Percentiles rank a stretch among this genome's conserved stretches.
Evolutionary conservation across 257 asterid species (phyloP).

Genomic region (Parsonsia alboflavescens): DNA sequence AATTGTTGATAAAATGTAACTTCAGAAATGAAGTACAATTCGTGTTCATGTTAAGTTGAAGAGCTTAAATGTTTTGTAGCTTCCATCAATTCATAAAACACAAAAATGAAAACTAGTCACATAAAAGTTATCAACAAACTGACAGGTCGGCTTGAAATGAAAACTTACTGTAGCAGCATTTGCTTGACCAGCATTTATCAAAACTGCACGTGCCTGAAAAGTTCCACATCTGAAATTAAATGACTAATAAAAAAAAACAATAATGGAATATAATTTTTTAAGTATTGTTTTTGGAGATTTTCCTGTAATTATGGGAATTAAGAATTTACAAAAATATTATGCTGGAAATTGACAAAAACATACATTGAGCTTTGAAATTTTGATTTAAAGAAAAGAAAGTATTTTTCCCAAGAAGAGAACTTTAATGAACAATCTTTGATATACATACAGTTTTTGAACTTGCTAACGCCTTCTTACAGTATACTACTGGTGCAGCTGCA

Average conservation of each 20-base stretch:
- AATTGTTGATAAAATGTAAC: not conserved
- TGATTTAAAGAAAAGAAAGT: not conserved
- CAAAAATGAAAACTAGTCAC: not conserved
- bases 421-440: not conserved
- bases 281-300: not conserved
- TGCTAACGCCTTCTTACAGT: constrained; percentile 71
- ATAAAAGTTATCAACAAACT: not conserved
- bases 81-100: not conserved
- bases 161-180: constrained; percentile 91
- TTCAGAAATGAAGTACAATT: not conserved
- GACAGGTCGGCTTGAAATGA: not conserved
- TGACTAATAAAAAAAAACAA: not conserved
- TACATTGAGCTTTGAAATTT: not conserved
- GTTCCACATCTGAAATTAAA: constrained; percentile 20
- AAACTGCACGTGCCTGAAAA: constrained; percentile 90
- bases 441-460: constrained; percentile 64
- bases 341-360: not conserved
- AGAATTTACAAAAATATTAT: not conserved
- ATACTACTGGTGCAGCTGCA: constrained; percentile 95
- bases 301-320: not conserved
- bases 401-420: not conserved
- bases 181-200: constrained; percentile 99
- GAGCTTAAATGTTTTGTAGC: not conserved
- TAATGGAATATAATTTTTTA: not conserved
- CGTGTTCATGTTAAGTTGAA: not conserved